These are phyloP conservation scores for Rhazya stricta DNA, from an alignment of 257 asterid genomes.

Conservation along the genomic window DNA sequence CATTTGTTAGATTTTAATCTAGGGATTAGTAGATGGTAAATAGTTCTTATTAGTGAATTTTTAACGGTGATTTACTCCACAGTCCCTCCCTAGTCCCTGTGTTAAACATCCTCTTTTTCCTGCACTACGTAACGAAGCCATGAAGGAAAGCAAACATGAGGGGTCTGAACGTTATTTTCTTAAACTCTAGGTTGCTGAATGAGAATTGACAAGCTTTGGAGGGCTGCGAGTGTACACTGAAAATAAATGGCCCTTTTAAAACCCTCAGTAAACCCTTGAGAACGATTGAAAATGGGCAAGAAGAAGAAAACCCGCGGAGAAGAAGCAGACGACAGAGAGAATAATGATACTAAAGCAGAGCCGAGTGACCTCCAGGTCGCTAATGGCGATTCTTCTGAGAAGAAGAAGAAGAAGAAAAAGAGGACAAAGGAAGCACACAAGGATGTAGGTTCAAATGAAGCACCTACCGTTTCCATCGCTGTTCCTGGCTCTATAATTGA, in stretches of 20 bases:
- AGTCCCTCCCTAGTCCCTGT: no score
- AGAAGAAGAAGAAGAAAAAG: constrained; percentile 44
- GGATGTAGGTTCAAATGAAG: constrained; percentile 26
- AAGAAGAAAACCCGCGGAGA: constrained; percentile 40
- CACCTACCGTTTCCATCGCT: constrained; percentile 66
- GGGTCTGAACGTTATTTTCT: background rate
- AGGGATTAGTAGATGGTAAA: no score
- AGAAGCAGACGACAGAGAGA: constrained; percentile 5
- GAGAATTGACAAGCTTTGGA: background rate
- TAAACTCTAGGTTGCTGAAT: background rate
- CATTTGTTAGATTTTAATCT: no score
- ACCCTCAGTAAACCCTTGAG: constrained; percentile 24
- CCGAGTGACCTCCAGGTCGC: background rate
- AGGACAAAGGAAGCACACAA: constrained; percentile 19
- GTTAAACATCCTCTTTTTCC: no score
- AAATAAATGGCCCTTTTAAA: background rate
- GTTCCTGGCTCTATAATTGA: constrained; percentile 80
- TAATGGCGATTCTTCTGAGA: constrained; percentile 39
- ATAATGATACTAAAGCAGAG: background rate
- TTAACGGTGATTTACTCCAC: no score
- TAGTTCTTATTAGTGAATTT: no score
- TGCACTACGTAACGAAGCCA: no score
- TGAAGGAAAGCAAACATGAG: background rate
- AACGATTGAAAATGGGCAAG: constrained; percentile 38
- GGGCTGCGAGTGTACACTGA: background rate